Conservation (phyloP, 139 green algal species). For the Gonium pectorale region DNA sequence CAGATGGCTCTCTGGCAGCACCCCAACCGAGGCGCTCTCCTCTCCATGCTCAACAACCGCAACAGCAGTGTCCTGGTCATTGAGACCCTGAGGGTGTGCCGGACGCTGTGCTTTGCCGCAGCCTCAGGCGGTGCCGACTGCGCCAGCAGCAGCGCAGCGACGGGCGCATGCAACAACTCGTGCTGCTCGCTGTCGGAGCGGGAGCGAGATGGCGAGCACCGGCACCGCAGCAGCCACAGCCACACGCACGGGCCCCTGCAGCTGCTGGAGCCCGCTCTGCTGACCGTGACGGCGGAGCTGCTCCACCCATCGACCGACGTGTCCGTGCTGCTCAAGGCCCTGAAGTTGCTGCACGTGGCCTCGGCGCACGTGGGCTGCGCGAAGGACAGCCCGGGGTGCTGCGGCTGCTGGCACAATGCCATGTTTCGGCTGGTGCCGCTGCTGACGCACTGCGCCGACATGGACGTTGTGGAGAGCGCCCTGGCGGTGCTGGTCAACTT, state of each 20-base stretch:
- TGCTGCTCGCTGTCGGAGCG: no score
- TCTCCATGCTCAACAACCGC: slow-evolving; percentile 33
- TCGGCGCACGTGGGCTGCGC: background rate
- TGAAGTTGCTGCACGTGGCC: slow-evolving; percentile 19
- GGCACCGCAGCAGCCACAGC: background rate
- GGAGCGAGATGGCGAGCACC: background rate
- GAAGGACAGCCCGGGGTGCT: background rate
- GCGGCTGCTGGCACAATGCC: slow-evolving; percentile 40
- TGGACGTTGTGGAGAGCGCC: slow-evolving; percentile 14
- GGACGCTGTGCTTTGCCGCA: slow-evolving; percentile 33
- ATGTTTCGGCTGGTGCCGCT: slow-evolving; percentile 46
- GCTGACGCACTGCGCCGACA: slow-evolving; percentile 37
- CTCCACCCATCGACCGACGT: slow-evolving; percentile 2
- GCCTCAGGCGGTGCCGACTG: no score
- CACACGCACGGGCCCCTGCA: background rate
- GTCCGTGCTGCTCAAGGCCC: slow-evolving; percentile 29
- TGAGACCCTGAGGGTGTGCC: slow-evolving; percentile 37
- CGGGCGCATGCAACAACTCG: no score
- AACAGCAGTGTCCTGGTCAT: background rate
- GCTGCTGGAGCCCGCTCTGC: slow-evolving; percentile 46
- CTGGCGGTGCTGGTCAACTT: slow-evolving; percentile 40
- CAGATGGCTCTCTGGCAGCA: slow-evolving; percentile 48
- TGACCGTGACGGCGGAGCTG: slow-evolving; percentile 34
- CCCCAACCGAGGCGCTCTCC: slow-evolving; percentile 32
- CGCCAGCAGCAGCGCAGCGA: background rate